phyloP scores from a whole-genome alignment of 2,329 filamentous ascomycete species.

The Sporothrix pseudoabietina region DNA sequence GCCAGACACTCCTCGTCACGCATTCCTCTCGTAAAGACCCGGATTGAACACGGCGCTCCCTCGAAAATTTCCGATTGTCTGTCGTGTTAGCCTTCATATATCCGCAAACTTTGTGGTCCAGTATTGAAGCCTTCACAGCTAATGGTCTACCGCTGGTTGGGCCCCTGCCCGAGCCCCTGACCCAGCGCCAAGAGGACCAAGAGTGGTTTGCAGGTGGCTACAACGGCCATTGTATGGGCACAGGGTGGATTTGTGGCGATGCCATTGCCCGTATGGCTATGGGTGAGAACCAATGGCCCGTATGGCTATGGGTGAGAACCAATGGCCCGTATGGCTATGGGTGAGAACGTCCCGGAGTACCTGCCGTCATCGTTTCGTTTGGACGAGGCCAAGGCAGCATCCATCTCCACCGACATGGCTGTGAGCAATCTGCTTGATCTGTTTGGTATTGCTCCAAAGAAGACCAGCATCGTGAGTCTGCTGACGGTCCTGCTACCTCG shows the following conservation, averaged over 20 bases:
- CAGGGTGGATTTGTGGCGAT: conserved; percentile 34
- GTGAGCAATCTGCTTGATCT: not conserved
- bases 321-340: conserved; percentile 23
- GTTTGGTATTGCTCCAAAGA: not conserved
- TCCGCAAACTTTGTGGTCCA: conserved; percentile 24
- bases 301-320: conserved; percentile 18
- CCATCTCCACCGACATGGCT: not conserved
- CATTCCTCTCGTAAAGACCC: no score
- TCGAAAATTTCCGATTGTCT: no score
- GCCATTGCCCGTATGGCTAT: conserved; percentile 26
- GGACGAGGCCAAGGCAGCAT: not conserved
- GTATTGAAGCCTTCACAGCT: conserved; percentile 30
- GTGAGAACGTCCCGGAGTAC: not conserved
- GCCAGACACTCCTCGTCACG: no score
- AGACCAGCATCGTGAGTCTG: not conserved
- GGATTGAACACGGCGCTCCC: no score
- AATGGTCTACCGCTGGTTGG: conserved; percentile 32
- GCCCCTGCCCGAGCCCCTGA: conserved; percentile 8
- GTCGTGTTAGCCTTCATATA: no score
- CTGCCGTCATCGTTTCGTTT: not conserved
- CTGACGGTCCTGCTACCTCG: not conserved
- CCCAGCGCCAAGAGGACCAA: not conserved
- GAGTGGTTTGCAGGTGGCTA: conserved; percentile 36
- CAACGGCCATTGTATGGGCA: conserved; percentile 37
- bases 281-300: conserved; percentile 6